Conservation (phyloP, 2,329 filamentous ascomycete species). For the Spiromastix sp. region DNA sequence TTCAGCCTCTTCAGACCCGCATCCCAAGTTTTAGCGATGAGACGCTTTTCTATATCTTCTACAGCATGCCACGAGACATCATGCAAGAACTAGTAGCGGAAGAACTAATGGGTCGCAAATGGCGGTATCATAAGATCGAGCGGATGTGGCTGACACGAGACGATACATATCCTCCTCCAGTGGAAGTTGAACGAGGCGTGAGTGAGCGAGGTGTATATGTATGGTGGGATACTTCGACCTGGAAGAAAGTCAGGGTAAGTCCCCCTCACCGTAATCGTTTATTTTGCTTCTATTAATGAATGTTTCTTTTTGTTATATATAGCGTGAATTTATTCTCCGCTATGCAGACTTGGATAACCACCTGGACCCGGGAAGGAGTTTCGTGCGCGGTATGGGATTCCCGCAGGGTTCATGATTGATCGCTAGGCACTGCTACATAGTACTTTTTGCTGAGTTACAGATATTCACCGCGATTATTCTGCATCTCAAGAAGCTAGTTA, state of each 20-base stretch:
- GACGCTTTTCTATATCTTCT: slow-evolving; percentile 61
- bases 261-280: background rate
- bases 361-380: slow-evolving; percentile 28
- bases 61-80: slow-evolving; percentile 55
- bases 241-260: slow-evolving; percentile 40
- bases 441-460: background rate
- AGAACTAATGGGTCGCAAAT: slow-evolving; percentile 47
- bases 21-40: slow-evolving; percentile 52
- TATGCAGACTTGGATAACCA: slow-evolving; percentile 41
- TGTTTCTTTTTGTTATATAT: background rate
- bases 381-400: slow-evolving; percentile 25
- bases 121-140: slow-evolving; percentile 44
- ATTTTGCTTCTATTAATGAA: slow-evolving; percentile 9
- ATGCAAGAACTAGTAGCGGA: slow-evolving; percentile 56
- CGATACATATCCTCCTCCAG: slow-evolving; percentile 36
- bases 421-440: background rate
- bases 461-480: too few species aligned
- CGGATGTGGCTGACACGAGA: slow-evolving; percentile 42
- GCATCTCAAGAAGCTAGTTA: too few species aligned
- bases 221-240: slow-evolving; percentile 39
- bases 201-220: slow-evolving; percentile 42
- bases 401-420: slow-evolving; percentile 15
- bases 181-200: slow-evolving; percentile 37
- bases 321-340: slow-evolving; percentile 39
- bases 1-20: slow-evolving; percentile 49